phyloP scores from a whole-genome alignment of 345 rosid genomes.

The Rhizophora mangle region DNA sequence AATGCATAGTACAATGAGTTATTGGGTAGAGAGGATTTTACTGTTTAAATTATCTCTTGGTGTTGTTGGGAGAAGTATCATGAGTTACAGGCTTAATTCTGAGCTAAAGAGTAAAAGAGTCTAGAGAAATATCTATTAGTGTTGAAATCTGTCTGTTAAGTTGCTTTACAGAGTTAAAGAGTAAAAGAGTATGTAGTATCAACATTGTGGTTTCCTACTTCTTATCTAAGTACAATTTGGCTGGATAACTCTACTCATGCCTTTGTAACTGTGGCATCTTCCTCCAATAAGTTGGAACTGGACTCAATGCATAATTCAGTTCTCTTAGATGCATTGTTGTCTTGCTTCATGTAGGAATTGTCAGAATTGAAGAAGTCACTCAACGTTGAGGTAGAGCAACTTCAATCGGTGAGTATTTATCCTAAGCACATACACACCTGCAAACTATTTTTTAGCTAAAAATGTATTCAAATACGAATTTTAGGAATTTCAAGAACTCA shows the following conservation, averaged over 20 bases:
- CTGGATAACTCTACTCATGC: neutral
- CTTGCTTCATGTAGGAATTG: constrained; percentile 52
- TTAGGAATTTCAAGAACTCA: constrained; percentile 75
- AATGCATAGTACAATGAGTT: no score
- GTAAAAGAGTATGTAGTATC: no score
- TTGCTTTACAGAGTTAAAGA: no score
- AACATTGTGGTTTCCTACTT: no score
- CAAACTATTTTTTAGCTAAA: neutral
- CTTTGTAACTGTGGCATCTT: neutral
- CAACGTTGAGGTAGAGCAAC: constrained; percentile 77
- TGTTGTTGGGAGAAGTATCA: no score
- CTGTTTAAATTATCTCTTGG: no score
- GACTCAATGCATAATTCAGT: neutral
- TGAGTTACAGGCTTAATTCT: no score
- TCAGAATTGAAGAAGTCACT: constrained; percentile 66
- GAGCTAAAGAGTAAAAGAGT: no score
- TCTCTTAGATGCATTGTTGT: neutral
- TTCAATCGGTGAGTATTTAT: constrained; percentile 45
- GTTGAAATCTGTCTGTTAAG: no score
- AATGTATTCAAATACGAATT: neutral
- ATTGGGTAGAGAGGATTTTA: no score
- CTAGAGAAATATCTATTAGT: no score
- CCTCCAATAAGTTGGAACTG: neutral
- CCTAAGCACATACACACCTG: neutral
- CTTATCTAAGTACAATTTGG: no score